phyloP scores from a whole-genome alignment of 345 rosid genomes.

The Excoecaria cochinchinensis region DNA sequence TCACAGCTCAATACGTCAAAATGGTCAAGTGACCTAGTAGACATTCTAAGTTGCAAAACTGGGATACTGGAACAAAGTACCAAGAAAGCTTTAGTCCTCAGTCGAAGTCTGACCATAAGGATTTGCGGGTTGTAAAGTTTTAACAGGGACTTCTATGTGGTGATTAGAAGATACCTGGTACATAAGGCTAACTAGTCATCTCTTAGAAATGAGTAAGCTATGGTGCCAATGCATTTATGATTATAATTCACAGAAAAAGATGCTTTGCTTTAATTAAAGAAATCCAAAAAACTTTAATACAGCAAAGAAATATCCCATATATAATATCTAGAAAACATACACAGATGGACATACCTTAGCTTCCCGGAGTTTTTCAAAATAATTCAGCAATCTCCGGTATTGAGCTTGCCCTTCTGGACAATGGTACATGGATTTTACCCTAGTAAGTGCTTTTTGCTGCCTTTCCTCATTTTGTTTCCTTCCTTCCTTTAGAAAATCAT shows the following conservation, averaged over 20 bases:
- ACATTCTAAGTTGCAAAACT: not conserved
- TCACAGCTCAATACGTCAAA: not conserved
- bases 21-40: not conserved
- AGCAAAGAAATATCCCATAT: not conserved
- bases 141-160: not conserved
- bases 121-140: not conserved
- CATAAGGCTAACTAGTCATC: not conserved
- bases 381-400: constrained; percentile 77
- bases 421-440: constrained; percentile 94
- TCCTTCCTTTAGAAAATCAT: constrained; percentile 84
- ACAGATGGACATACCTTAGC: constrained; percentile 45
- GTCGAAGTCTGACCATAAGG: not conserved
- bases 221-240: not conserved
- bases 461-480: constrained; percentile 90
- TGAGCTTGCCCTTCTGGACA: constrained; percentile 85
- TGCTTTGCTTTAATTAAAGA: no score
- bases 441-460: constrained; percentile 74
- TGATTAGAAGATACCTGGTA: not conserved
- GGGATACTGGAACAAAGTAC: not conserved
- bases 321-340: not conserved
- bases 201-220: not conserved
- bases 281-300: not conserved
- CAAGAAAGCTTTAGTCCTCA: not conserved
- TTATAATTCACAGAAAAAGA: not conserved
- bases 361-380: constrained; percentile 66